Evolutionary conservation across 2,329 filamentous ascomycete genomes (phyloP).

Genomic region (Raffaelea ambrosiae): DNA sequence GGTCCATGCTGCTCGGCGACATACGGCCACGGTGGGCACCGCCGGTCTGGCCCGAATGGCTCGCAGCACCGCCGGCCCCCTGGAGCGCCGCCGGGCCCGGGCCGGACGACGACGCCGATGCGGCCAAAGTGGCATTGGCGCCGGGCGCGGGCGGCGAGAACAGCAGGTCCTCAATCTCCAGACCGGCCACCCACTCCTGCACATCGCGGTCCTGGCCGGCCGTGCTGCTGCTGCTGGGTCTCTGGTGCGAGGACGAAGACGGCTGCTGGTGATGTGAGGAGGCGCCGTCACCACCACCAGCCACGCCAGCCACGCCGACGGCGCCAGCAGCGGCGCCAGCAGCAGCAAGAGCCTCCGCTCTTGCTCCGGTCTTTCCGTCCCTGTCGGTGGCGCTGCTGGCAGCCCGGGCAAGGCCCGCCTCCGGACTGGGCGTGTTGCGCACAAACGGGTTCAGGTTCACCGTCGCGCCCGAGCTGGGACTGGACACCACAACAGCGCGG

Average conservation of each 20-base stretch:
- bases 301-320: not conserved
- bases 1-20: constrained; percentile 25
- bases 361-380: not conserved
- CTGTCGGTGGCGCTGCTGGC: no score
- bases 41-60: not conserved
- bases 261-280: no score
- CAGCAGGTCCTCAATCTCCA: constrained; percentile 45
- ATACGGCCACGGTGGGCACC: constrained; percentile 19
- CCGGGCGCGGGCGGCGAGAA: constrained; percentile 26
- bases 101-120: constrained; percentile 5
- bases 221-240: constrained; percentile 4
- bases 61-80: not conserved
- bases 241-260: no score
- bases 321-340: not conserved
- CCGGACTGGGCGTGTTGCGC: constrained; percentile 29
- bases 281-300: not conserved
- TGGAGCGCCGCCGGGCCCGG: not conserved
- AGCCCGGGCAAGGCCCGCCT: constrained; percentile 17
- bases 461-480: constrained; percentile 7
- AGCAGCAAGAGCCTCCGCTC: not conserved
- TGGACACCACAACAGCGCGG: no score
- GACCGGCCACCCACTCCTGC: constrained; percentile 48
- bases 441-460: constrained; percentile 12
- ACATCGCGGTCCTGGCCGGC: constrained; percentile 40
- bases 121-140: constrained; percentile 4